Evolutionary conservation across 768 basidiomycete genomes (phyloP), one percentile per base, ranked within the genome.

Genomic region (Lentinula boryana): DNA sequence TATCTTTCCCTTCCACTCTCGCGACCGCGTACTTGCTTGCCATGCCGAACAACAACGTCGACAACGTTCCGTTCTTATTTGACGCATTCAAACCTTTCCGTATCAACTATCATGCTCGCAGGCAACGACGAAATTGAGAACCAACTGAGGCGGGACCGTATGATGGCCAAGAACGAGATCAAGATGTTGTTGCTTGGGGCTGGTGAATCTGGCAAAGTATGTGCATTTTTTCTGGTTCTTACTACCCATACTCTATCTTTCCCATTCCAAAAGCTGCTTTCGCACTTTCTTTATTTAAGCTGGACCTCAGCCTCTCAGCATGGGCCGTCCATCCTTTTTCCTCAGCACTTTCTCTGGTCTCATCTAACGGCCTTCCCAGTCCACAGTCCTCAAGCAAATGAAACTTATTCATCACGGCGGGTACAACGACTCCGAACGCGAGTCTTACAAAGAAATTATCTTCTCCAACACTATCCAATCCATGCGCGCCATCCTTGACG

Each of bases 141-240:
- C 75, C 94, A 96, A 74, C 84, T 96, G 66, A 93, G 89, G 80
- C 80, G 86, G 68, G 94, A 96, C 77, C 78, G 89, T 44, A 84
- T 91, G 79, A 86, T 88, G 82, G 87, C 89, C 48, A 93, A 92
- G 81, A 95, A 95, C 68, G 93, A 95, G 74, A 93, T 95, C 70
- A 95, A 98, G 79, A 96, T 98, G 94, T 71, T 98, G 64, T 73
- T 98, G 62, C 81, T 98, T 31, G 96, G 96, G 60, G 95, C 96
- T 61, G 95, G 96, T 75, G 95, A 97, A 81, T 95, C 93, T 60
- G 95, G 95, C 68, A 97, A 98, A 84, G 89, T 90, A 51, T 75
- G 9, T 0, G 1, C 32, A 40, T 41, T 35, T 51, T 33, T 32
- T 52, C 9, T 12, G 4, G 27, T 0, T 27, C 27, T 27, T 2